Conservation (phyloP, 2,329 filamentous ascomycete genomes). For the Stachybotrys chlorohalonatus region DNA sequence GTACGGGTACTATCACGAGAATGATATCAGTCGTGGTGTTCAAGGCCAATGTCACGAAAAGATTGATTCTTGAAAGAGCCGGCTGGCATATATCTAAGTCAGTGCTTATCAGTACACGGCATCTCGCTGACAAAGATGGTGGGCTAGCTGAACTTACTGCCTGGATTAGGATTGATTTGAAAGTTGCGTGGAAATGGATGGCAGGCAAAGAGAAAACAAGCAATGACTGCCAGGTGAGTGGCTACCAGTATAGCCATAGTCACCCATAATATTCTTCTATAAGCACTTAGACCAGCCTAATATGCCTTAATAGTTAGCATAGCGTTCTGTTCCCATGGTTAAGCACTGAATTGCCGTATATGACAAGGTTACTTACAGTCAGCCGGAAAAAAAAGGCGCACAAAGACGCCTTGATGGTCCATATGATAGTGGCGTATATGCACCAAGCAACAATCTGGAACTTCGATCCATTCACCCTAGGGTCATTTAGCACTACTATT, state of each 20-base stretch:
- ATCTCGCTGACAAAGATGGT: not conserved
- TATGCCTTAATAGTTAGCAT: too few relatives aligned
- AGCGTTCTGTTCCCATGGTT: too few relatives aligned
- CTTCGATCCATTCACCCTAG: conserved; percentile 40
- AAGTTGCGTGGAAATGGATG: conserved; percentile 25
- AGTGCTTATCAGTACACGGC: conserved; percentile 28
- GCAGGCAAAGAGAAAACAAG: conserved; percentile 25
- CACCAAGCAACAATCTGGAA: conserved; percentile 44
- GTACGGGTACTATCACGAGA: conserved; percentile 28
- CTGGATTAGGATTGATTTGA: conserved; percentile 33
- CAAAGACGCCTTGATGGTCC: conserved; percentile 44
- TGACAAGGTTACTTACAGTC: conserved; percentile 23
- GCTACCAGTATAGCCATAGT: conserved; percentile 20
- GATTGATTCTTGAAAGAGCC: conserved; percentile 27
- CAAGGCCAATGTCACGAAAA: conserved; percentile 23
- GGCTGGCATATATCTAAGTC: conserved; percentile 31
- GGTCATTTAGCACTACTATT: conserved; percentile 2
- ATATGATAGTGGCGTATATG: conserved; percentile 38
- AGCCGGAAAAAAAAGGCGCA: conserved; percentile 42
- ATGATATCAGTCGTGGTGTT: conserved; percentile 31
- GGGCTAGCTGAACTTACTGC: conserved; percentile 16
- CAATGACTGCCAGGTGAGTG: conserved; percentile 22
- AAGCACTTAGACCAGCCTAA: not conserved
- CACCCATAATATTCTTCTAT: conserved; percentile 11
- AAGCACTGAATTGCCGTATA: conserved; percentile 8